Conservation (phyloP, 306 rosid species). For the Crotalaria pallida region DNA sequence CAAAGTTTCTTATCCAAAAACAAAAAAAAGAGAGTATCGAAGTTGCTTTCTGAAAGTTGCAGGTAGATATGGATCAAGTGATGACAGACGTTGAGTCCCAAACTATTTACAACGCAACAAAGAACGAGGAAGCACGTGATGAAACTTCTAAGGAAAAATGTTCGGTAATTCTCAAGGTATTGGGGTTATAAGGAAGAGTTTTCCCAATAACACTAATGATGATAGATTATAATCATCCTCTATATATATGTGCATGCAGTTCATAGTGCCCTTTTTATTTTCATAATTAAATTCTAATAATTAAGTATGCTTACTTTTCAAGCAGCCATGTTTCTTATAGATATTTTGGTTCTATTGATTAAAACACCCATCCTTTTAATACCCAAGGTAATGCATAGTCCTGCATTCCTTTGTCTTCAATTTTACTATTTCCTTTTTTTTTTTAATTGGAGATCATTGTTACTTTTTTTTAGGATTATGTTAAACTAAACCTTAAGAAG, state of each 20-base stretch:
- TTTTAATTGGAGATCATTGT: too few relatives aligned
- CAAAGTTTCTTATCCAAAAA: neutral
- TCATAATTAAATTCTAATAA: neutral
- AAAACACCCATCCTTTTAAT: neutral
- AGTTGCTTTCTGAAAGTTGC: conserved; percentile 7
- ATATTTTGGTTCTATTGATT: neutral
- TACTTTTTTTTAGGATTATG: too few relatives aligned
- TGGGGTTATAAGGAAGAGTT: neutral
- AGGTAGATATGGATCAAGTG: conserved; percentile 23
- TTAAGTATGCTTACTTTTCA: neutral
- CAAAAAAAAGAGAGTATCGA: neutral
- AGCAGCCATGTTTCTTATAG: neutral
- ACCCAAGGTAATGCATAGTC: neutral
- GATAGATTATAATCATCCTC: neutral
- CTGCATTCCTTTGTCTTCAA: neutral
- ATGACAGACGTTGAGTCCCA: conserved; percentile 52
- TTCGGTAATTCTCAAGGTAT: conserved; percentile 52
- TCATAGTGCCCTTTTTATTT: neutral
- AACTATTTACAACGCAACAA: neutral
- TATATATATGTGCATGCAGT: neutral
- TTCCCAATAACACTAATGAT: neutral
- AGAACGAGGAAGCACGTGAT: neutral
- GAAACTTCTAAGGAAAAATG: conserved; percentile 29
- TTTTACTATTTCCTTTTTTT: neutral
- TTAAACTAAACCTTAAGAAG: too few relatives aligned